Evolutionary conservation across 768 basidiomycete genomes (phyloP).

Genomic region (Leucosporidium yakuticum): DNA sequence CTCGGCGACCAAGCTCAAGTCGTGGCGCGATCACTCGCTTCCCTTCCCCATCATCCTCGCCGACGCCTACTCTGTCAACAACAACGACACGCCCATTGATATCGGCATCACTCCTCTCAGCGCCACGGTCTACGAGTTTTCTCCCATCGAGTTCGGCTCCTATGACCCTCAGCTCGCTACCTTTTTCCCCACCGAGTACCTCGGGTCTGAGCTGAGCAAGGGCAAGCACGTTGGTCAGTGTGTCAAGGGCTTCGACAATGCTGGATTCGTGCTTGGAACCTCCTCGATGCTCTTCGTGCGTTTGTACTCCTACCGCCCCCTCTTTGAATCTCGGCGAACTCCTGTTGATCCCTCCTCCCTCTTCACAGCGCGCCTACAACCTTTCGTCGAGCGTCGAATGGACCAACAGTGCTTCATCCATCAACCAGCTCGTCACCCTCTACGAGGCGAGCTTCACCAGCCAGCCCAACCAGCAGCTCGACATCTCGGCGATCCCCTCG

Average conservation of each 20-base stretch:
- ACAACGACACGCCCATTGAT: background rate
- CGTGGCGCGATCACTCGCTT: conserved; percentile 51
- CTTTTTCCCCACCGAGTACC: conserved; percentile 38
- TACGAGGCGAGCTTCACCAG: background rate
- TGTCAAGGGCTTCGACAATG: background rate
- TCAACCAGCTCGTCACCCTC: background rate
- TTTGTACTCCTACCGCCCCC: too few species aligned
- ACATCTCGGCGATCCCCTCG: background rate
- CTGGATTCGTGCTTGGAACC: conserved; percentile 64
- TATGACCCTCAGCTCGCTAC: conserved; percentile 65
- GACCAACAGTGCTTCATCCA: background rate
- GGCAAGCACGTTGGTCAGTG: conserved; percentile 21
- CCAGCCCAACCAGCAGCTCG: conserved; percentile 5
- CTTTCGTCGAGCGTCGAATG: background rate
- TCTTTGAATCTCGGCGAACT: too few species aligned
- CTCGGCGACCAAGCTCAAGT: conserved; percentile 39
- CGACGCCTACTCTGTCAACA: conserved; percentile 36
- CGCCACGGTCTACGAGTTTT: conserved; percentile 27
- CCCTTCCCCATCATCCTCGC: conserved; percentile 65
- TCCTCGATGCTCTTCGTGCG: conserved; percentile 48
- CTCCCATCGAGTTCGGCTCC: conserved; percentile 51
- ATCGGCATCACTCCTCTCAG: conserved; percentile 14
- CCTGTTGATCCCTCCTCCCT: background rate
- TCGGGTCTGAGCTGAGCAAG: background rate
- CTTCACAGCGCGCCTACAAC: conserved; percentile 6